phyloP scores from a whole-genome alignment of 1,284 basidiomycete species.

The Wallemia hederae region DNA sequence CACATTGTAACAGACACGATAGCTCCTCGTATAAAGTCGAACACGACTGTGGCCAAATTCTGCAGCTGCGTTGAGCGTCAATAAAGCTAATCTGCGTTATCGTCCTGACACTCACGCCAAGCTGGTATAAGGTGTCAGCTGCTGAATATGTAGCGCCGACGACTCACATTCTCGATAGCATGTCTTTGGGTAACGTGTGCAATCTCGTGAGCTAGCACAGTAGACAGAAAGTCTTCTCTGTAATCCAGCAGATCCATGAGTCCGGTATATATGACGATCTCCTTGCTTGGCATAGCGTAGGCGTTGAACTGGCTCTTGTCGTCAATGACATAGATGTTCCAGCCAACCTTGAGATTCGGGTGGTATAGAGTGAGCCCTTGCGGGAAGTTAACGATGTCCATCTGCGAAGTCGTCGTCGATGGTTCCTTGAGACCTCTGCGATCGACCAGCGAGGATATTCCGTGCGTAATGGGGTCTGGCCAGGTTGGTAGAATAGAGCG shows the following conservation, averaged over 20 bases:
- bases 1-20: neutral
- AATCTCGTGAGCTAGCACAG: neutral
- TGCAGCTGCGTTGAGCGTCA: neutral
- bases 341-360: neutral
- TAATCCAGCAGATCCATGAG: neutral
- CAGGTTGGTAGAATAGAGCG: neutral
- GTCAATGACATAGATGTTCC: neutral
- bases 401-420: neutral
- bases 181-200: neutral
- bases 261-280: neutral
- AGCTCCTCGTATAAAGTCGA: neutral
- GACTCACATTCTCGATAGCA: neutral
- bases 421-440: neutral
- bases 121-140: neutral
- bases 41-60: neutral
- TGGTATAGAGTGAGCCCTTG: neutral
- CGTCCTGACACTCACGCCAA: neutral
- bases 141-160: neutral
- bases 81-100: too few species aligned
- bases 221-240: neutral
- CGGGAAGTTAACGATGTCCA: neutral
- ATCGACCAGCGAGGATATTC: neutral
- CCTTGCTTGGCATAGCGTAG: neutral
- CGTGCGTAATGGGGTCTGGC: neutral
- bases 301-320: neutral